phyloP scores from a whole-genome alignment of 2,329 filamentous ascomycete genomes.

The Claviceps capensis region DNA sequence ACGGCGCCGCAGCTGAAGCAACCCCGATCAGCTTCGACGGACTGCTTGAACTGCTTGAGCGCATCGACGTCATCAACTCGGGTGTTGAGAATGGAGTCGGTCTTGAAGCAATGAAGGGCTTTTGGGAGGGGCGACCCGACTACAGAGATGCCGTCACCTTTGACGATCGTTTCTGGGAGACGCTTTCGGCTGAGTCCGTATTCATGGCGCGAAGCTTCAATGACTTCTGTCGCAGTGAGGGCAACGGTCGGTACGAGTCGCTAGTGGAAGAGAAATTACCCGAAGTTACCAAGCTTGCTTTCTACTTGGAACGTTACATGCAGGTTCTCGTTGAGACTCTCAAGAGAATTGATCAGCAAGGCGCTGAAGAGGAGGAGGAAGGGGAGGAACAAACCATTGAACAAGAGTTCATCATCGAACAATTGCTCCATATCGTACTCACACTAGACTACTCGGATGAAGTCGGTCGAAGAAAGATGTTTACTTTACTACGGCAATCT shows the following conservation, averaged over 20 bases:
- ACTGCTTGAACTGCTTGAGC: conserved; percentile 77
- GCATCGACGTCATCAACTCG: conserved; percentile 85
- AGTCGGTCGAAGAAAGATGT: conserved; percentile 91
- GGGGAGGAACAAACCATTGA: conserved; percentile 78
- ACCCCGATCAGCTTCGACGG: conserved; percentile 64
- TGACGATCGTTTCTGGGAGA: conserved; percentile 66
- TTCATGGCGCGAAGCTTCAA: conserved; percentile 92
- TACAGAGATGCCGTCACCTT: conserved; percentile 62
- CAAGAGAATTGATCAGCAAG: conserved; percentile 39
- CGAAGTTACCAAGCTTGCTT: conserved; percentile 82
- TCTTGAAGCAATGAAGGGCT: conserved; percentile 85
- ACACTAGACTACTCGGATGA: conserved; percentile 97
- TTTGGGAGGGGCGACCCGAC: conserved; percentile 86
- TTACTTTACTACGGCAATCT: conserved; percentile 72
- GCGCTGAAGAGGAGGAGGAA: conserved; percentile 36
- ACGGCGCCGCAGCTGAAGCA: conserved; percentile 40
- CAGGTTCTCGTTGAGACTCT: conserved; percentile 52
- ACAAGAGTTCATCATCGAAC: conserved; percentile 90
- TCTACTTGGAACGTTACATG: conserved; percentile 72
- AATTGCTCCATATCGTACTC: conserved; percentile 80
- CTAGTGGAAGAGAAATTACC: conserved; percentile 87
- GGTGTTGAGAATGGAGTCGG: conserved; percentile 83
- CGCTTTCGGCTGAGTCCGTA: conserved; percentile 68
- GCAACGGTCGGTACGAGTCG: conserved; percentile 59
- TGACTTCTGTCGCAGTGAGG: conserved; percentile 70